Percentiles rank a stretch among this genome's conserved stretches.
Conservation (phyloP, 2,329 filamentous ascomycete species). For the Cercospora berteroae region DNA sequence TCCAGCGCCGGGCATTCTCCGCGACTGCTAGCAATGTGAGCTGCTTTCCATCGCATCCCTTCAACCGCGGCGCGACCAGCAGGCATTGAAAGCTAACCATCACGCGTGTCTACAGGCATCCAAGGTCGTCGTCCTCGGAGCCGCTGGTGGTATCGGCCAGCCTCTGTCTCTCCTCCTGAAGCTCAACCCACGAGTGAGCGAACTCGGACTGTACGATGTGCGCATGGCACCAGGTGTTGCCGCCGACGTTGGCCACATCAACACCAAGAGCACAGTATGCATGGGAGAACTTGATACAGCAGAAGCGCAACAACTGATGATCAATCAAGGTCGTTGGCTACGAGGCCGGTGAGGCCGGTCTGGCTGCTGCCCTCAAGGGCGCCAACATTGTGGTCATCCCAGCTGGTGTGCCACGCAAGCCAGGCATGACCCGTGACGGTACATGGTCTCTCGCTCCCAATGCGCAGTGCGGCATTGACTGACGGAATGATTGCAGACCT, state of each 20-base stretch:
- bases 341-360: constrained; percentile 66
- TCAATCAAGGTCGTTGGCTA: constrained; percentile 72
- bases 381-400: constrained; percentile 95
- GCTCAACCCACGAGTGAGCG: constrained; percentile 91
- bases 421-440: constrained; percentile 98
- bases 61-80: constrained; percentile 1
- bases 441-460: constrained; percentile 32
- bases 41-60: not conserved
- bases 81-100: constrained; percentile 11
- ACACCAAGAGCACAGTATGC: constrained; percentile 81
- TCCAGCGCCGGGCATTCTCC: constrained; percentile 54
- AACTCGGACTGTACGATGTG: constrained; percentile 98
- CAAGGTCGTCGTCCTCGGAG: constrained; percentile 97
- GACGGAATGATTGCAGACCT: constrained; percentile 59
- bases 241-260: constrained; percentile 97
- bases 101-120: constrained; percentile 64
- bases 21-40: constrained; percentile 52
- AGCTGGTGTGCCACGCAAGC: constrained; percentile 97
- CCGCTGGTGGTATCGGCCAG: constrained; percentile 96
- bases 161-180: constrained; percentile 96
- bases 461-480: not conserved
- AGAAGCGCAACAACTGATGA: constrained; percentile 19
- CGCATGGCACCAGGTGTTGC: constrained; percentile 93
- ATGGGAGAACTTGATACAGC: not conserved
- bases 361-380: constrained; percentile 76